phyloP scores from a whole-genome alignment of 2,329 filamentous ascomycete species.

The Graphilbum fragrans region DNA sequence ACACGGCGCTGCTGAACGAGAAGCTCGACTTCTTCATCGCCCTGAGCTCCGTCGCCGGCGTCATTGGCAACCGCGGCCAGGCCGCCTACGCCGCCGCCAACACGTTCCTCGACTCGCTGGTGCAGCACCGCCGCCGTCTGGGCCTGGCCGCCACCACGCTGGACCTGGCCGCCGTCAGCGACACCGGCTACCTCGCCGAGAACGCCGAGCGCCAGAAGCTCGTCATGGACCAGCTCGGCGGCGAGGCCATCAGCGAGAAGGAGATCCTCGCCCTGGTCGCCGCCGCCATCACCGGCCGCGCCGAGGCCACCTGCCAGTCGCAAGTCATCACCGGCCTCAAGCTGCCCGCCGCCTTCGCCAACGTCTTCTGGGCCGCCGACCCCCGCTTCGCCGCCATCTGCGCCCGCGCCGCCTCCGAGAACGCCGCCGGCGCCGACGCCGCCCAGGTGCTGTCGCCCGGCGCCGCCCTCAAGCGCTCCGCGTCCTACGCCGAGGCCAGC shows the following conservation, averaged over 20 bases:
- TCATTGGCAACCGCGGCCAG: conserved; percentile 33
- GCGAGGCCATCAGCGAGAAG: conserved; percentile 11
- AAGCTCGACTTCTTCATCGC: conserved; percentile 33
- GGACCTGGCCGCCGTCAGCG: conserved; percentile 38
- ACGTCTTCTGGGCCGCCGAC: conserved; percentile 40
- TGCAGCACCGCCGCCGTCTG: conserved; percentile 20
- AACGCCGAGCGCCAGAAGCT: conserved; percentile 30
- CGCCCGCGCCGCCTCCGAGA: conserved; percentile 16
- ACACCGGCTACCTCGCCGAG: conserved; percentile 37
- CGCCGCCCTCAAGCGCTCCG: conserved; percentile 26
- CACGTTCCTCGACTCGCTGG: conserved; percentile 26
- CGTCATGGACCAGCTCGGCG: conserved; percentile 16
- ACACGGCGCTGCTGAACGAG: neutral
- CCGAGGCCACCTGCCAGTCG: conserved; percentile 16
- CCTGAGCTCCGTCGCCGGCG: conserved; percentile 27
- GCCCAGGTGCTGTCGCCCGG: conserved; percentile 26
- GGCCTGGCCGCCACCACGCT: conserved; percentile 28
- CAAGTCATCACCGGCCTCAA: conserved; percentile 41
- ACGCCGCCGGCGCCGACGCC: conserved; percentile 10
- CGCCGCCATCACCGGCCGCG: conserved; percentile 8
- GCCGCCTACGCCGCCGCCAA: conserved; percentile 46
- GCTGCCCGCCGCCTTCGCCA: conserved; percentile 27
- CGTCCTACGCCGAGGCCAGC: conserved; percentile 28
- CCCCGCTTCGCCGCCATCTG: conserved; percentile 36
- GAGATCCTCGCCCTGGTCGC: conserved; percentile 10